phyloP scores from a whole-genome alignment of 371 early-diverging fungal genomes.

The Coemansia sp. region DNA sequence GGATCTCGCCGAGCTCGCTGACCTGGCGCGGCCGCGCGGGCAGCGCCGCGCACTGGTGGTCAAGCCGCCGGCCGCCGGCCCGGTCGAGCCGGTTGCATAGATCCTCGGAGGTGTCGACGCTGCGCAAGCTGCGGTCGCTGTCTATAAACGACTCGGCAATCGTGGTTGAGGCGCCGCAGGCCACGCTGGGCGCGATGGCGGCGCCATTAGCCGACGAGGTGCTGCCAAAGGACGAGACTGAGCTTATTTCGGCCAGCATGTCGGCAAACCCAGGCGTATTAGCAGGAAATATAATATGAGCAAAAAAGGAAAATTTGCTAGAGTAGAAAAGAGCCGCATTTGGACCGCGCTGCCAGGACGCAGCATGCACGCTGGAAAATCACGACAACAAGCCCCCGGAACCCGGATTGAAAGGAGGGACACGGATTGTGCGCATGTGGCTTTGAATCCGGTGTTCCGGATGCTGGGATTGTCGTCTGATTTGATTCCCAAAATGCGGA shows the following conservation, averaged over 20 bases:
- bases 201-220: not conserved
- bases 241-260: not conserved
- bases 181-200: not conserved
- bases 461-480: too few species aligned
- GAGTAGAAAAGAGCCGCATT: too few species aligned
- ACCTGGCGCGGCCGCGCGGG: constrained; percentile 5
- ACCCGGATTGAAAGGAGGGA: not conserved
- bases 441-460: not conserved
- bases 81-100: constrained; percentile 29
- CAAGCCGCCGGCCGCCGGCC: constrained; percentile 25
- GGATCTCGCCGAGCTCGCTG: constrained; percentile 34
- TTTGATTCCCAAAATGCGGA: too few species aligned
- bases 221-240: not conserved
- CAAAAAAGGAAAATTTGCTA: not conserved
- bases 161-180: constrained; percentile 11
- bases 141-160: not conserved
- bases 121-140: not conserved
- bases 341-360: too few species aligned
- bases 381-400: not conserved
- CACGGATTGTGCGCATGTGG: not conserved
- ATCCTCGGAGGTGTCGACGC: constrained; percentile 8
- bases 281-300: not conserved
- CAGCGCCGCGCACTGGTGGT: constrained; percentile 25
- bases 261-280: not conserved
- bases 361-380: too few species aligned